Percentiles rank a stretch among this genome's conserved stretches.
These are phyloP conservation scores for Microdochium trichocladiopsis DNA, from an alignment of 2,329 filamentous ascomycete genomes.

Conservation along the genomic window DNA sequence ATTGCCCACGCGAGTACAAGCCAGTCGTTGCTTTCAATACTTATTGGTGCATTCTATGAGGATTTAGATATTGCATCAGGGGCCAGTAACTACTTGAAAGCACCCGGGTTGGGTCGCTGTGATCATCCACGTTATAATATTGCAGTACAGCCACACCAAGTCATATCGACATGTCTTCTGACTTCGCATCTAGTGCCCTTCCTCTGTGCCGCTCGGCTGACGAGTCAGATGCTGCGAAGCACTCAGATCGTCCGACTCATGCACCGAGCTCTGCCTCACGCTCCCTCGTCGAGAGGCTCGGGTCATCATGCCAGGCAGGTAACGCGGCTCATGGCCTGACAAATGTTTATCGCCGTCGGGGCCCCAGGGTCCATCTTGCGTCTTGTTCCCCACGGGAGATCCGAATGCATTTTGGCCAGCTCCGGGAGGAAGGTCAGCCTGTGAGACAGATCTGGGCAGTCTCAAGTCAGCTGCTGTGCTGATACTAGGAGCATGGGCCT, in stretches of 20 bases:
- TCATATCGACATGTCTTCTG: no score
- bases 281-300: slow-evolving; percentile 39
- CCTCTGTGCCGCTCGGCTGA: background rate
- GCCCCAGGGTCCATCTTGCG: background rate
- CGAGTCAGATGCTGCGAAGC: background rate
- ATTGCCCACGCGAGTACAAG: no score
- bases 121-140: no score
- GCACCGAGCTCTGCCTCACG: slow-evolving; percentile 26
- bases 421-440: background rate
- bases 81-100: no score
- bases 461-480: slow-evolving; percentile 10
- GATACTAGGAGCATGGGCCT: slow-evolving; percentile 19
- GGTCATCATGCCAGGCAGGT: slow-evolving; percentile 65
- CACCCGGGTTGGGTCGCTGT: no score
- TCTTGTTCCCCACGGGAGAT: slow-evolving; percentile 6
- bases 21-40: no score
- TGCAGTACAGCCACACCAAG: no score
- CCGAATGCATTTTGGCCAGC: background rate
- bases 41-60: no score
- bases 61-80: no score
- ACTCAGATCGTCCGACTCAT: slow-evolving; percentile 26
- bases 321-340: slow-evolving; percentile 55
- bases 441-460: background rate
- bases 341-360: slow-evolving; percentile 27
- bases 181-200: background rate